Base-by-base conservation (phyloP, 2,329 filamentous ascomycete genomes). In the Ophiostoma perfectum region DNA sequence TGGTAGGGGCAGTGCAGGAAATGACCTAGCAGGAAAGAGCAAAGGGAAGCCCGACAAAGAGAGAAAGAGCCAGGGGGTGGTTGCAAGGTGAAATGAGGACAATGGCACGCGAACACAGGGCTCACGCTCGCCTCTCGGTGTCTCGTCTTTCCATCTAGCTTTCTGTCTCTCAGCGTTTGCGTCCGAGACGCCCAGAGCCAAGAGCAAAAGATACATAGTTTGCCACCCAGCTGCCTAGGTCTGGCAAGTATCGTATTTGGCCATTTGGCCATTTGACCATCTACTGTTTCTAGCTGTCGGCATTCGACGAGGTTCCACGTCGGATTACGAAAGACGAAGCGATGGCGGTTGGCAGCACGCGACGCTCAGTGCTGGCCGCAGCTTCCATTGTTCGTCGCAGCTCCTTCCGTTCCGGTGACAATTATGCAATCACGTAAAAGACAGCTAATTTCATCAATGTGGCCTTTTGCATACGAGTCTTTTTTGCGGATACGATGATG, bases 1-100 rank as follows among this genome's bases (percentile, higher is more conserved):
- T 64, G 9, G 41, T 64, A 64, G 63, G 8, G 63, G 63, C 63
- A 45, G 63, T 64, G 63, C 63, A 64, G 39, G 39, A 45, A 64
- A 64, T 18, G 16, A 55, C 49, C 49, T 55, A 18, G 47, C 47
- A 63, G 36, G 39, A 45, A 27, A 44, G 62, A 27, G 38, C n/a
- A 45, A 45, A 41, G 39, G 9, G 41, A 36, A 45, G 16, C 12
- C 41, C 62, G 42, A 47, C 60, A 42, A 42, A 39, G 36, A 63
- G 7, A 42, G 3, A 47, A 11, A 42, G 16, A 63, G 60, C 60
- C 60, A 63, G 60, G 60, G 60, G 60, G 63, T 64, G 63, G 41
- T 64, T 64, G 63, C 41, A 64, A 42, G 60, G 38, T 42, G 39
- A 63, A 63, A 63, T 63, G 60, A 63, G 60, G 16, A 63, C 52